Percentiles rank a stretch among this genome's conserved stretches.
phyloP scores from a whole-genome alignment of 2,329 filamentous ascomycete species.

The Allantophomopsis cytisporea region DNA sequence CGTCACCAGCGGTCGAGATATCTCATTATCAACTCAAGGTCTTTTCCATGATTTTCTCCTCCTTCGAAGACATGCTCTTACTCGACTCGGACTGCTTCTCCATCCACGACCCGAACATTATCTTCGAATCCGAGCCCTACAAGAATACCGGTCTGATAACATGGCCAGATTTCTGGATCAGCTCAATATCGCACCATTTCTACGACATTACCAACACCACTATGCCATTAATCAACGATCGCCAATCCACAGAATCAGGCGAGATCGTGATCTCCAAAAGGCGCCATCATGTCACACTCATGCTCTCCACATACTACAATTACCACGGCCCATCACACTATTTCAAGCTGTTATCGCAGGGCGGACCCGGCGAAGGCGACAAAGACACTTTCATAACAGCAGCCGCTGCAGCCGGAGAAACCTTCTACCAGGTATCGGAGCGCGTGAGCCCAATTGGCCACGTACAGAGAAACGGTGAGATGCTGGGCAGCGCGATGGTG shows the following conservation, averaged over 20 bases:
- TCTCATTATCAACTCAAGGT: slow-evolving; percentile 31
- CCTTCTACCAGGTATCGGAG: slow-evolving; percentile 25
- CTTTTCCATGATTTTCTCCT: slow-evolving; percentile 32
- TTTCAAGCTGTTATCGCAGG: slow-evolving; percentile 30
- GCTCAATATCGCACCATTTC: slow-evolving; percentile 22
- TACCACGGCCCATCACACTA: slow-evolving; percentile 28
- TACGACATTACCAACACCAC: slow-evolving; percentile 24
- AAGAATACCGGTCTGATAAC: slow-evolving; percentile 23
- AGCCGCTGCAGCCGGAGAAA: slow-evolving; percentile 22
- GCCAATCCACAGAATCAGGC: slow-evolving; percentile 26
- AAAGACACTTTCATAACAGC: slow-evolving; percentile 35
- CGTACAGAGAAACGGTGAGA: not conserved
- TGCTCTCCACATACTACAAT: slow-evolving; percentile 35
- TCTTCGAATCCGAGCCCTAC: slow-evolving; percentile 28
- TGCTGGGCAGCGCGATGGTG: not conserved
- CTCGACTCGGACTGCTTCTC: slow-evolving; percentile 33
- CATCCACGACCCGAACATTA: slow-evolving; percentile 22
- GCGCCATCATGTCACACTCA: slow-evolving; percentile 24
- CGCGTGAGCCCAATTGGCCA: not conserved
- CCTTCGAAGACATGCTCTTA: slow-evolving; percentile 32
- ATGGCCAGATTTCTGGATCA: slow-evolving; percentile 32
- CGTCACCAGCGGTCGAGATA: slow-evolving; percentile 18
- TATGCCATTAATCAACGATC: slow-evolving; percentile 9
- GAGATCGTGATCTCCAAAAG: slow-evolving; percentile 29
- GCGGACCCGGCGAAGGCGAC: slow-evolving; percentile 32